phyloP scores from a whole-genome alignment of 345 rosid genomes.

The Angophora floribunda region DNA sequence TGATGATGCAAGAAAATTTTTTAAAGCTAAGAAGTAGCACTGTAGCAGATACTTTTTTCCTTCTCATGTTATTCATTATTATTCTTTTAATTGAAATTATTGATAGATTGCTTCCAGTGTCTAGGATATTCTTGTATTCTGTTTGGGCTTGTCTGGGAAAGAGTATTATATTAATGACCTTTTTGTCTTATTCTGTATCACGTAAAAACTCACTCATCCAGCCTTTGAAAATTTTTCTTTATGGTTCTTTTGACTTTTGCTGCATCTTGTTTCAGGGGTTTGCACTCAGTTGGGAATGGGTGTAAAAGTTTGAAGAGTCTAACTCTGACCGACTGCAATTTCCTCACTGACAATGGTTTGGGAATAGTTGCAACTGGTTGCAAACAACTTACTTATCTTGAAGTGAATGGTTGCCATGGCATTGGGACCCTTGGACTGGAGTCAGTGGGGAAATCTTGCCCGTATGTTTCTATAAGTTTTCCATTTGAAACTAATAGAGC shows the following conservation, averaged over 20 bases:
- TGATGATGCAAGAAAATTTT: not conserved
- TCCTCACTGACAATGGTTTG: constrained; percentile 68
- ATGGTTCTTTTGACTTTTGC: not conserved
- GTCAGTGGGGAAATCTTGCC: constrained; percentile 77
- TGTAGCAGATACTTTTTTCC: not conserved
- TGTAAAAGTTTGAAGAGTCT: constrained; percentile 72
- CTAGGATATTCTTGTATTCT: not conserved
- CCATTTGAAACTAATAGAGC: not conserved
- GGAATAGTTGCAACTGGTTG: constrained; percentile 78
- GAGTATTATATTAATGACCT: not conserved
- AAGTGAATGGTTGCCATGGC: constrained; percentile 88
- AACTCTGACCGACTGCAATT: constrained; percentile 71
- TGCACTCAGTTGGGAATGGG: constrained; percentile 61
- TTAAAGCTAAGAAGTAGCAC: not conserved
- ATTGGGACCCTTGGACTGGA: constrained; percentile 76
- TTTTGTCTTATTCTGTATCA: not conserved
- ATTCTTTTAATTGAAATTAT: not conserved
- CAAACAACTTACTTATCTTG: constrained; percentile 69
- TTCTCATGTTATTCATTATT: not conserved
- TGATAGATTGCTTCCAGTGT: not conserved
- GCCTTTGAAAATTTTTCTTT: not conserved
- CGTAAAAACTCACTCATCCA: not conserved
- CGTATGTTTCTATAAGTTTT: constrained; percentile 23
- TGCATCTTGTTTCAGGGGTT: constrained; percentile 56
- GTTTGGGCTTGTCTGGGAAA: not conserved